These are phyloP conservation scores for Mycogone perniciosa DNA, from an alignment of 2,329 filamentous ascomycete genomes.

Conservation along the genomic window DNA sequence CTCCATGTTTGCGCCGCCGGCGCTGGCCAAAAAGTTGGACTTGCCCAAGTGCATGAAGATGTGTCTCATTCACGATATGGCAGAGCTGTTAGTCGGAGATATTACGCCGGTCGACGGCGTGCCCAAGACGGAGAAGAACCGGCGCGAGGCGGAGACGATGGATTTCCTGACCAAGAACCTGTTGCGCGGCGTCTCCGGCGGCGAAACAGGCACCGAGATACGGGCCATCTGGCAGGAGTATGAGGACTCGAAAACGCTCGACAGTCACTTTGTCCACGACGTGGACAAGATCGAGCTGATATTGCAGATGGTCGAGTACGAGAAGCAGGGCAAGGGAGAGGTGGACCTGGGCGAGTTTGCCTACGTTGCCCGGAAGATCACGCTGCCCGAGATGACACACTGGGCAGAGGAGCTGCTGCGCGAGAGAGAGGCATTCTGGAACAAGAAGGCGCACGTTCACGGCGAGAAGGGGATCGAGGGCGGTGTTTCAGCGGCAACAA, in stretches of 20 bases:
- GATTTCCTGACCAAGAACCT: conserved; percentile 73
- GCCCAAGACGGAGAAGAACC: conserved; percentile 78
- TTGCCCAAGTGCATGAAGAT: conserved; percentile 84
- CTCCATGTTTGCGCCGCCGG: conserved; percentile 79
- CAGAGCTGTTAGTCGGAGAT: conserved; percentile 88
- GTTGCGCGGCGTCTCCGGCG: conserved; percentile 69
- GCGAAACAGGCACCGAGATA: conserved; percentile 61
- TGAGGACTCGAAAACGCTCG: conserved; percentile 76
- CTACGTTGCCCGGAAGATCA: conserved; percentile 67
- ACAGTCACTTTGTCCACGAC: conserved; percentile 89
- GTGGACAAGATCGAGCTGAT: conserved; percentile 95
- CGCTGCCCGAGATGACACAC: conserved; percentile 67
- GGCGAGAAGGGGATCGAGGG: conserved; percentile 37
- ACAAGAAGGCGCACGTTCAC: conserved; percentile 39
- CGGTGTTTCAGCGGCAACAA: conserved; percentile 31
- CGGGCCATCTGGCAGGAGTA: conserved; percentile 89
- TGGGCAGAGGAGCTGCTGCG: conserved; percentile 73
- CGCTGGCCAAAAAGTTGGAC: conserved; percentile 66
- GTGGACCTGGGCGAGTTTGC: conserved; percentile 83
- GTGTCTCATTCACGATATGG: conserved; percentile 97
- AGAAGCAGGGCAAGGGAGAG: conserved; percentile 59
- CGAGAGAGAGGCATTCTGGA: conserved; percentile 73
- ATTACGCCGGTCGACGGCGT: conserved; percentile 91
- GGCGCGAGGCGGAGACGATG: conserved; percentile 85
- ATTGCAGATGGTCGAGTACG: conserved; percentile 94